These are phyloP conservation scores for Mycena amicta DNA, from an alignment of 768 basidiomycete species.

Conservation along the genomic window DNA sequence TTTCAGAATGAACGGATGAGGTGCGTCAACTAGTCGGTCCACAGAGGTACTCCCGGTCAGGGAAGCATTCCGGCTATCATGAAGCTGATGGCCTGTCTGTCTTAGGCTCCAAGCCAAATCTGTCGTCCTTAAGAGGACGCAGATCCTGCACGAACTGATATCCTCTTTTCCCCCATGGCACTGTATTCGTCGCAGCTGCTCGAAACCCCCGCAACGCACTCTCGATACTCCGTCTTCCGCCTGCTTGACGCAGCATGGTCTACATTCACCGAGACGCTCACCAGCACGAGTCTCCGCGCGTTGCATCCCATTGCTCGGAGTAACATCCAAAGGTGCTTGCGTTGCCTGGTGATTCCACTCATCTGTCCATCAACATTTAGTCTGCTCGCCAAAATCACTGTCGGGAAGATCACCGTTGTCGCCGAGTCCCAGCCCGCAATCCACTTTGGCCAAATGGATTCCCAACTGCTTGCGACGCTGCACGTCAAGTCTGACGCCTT, in stretches of 20 bases:
- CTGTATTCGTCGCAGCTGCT: constrained; percentile 19
- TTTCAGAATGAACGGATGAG: too few relatives aligned
- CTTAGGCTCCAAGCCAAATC: not conserved
- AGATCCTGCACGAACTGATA: not conserved
- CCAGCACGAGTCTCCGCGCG: constrained; percentile 5
- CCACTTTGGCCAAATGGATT: constrained; percentile 3
- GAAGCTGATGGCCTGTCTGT: too few relatives aligned
- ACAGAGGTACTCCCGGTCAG: too few relatives aligned
- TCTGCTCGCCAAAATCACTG: constrained; percentile 9
- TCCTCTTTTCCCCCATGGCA: not conserved
- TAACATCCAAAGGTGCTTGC: constrained; percentile 12
- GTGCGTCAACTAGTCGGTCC: too few relatives aligned
- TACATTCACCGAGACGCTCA: constrained; percentile 13
- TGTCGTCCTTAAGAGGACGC: not conserved
- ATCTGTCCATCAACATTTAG: too few relatives aligned
- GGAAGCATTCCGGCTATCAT: too few relatives aligned
- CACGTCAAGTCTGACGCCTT: constrained; percentile 15
- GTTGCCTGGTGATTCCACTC: not conserved
- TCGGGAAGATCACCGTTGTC: constrained; percentile 14
- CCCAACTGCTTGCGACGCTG: constrained; percentile 7
- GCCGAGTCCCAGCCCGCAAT: not conserved
- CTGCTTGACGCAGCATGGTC: constrained; percentile 13
- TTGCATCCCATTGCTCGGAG: constrained; percentile 9
- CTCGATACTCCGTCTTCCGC: constrained; percentile 17
- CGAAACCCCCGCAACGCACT: constrained; percentile 17